phyloP scores from a whole-genome alignment of 2,329 filamentous ascomycete genomes.

The Metarhizium robertsii region DNA sequence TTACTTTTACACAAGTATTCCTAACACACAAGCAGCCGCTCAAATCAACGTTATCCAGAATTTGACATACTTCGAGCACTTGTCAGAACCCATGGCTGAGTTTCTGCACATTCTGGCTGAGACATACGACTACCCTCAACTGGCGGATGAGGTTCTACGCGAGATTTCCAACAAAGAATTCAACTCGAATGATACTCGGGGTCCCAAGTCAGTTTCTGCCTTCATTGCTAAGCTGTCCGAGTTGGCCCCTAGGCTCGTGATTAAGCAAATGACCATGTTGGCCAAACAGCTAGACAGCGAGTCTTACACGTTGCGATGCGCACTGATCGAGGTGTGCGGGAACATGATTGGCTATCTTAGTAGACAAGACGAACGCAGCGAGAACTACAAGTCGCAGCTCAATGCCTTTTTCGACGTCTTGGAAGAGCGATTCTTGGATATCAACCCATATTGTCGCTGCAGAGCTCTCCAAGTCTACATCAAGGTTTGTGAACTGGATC shows the following conservation, averaged over 20 bases:
- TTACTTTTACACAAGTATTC: not conserved
- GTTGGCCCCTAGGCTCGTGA: conserved; percentile 80
- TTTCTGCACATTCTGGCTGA: conserved; percentile 92
- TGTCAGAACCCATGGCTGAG: conserved; percentile 99
- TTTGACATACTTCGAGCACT: conserved; percentile 93
- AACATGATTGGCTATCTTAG: conserved; percentile 89
- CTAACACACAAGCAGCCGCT: conserved; percentile 51
- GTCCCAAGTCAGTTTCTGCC: conserved; percentile 89
- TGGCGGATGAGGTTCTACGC: conserved; percentile 85
- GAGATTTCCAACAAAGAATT: conserved; percentile 98
- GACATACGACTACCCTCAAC: conserved; percentile 94
- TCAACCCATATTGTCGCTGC: conserved; percentile 93
- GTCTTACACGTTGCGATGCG: conserved; percentile 88
- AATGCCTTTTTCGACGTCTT: conserved; percentile 96
- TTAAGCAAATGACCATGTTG: conserved; percentile 93
- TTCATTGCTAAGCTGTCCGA: conserved; percentile 93
- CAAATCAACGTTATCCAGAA: conserved; percentile 98
- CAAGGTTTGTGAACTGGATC: conserved; percentile 86
- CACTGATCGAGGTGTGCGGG: conserved; percentile 92
- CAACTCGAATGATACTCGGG: conserved; percentile 89
- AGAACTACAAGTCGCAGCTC: conserved; percentile 90
- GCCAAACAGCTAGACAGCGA: conserved; percentile 95
- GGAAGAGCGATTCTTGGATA: conserved; percentile 89
- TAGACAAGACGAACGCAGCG: conserved; percentile 81
- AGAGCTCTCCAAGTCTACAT: conserved; percentile 88